These are phyloP conservation scores for Plasmodium yoelii DNA, from an alignment of 169 alveolate genomes.

Conservation along the genomic window DNA sequence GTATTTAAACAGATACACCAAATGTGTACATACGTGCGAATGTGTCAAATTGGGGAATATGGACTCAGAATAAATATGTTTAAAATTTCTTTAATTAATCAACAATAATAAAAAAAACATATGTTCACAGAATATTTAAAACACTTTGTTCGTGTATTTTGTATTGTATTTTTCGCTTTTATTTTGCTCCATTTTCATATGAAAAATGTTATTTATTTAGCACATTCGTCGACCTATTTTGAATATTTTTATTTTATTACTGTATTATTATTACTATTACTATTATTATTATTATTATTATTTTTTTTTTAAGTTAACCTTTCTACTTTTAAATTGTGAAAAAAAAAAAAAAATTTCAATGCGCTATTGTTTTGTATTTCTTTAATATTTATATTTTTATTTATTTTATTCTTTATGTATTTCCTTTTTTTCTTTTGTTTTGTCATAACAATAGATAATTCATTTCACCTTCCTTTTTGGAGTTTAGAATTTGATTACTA, in stretches of 20 bases:
- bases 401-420: too few species aligned
- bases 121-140: background rate
- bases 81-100: too few species aligned
- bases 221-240: background rate
- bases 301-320: background rate
- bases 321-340: background rate
- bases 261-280: background rate
- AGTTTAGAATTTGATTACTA: constrained; percentile 3
- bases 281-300: background rate
- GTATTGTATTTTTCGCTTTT: background rate
- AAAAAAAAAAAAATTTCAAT: background rate
- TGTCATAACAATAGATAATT: background rate
- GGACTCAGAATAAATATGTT: too few species aligned
- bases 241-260: background rate
- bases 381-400: too few species aligned
- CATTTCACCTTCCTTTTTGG: constrained; percentile 14
- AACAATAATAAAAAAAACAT: background rate
- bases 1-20: too few species aligned
- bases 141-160: background rate
- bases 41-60: too few species aligned
- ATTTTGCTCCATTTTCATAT: too few species aligned
- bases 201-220: too few species aligned
- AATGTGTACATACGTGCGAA: too few species aligned
- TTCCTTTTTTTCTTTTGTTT: constrained; percentile 2
- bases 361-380: background rate